Base-by-base conservation (phyloP, 2,329 filamentous ascomycete species). In the Hymenoscyphus fraxineus region DNA sequence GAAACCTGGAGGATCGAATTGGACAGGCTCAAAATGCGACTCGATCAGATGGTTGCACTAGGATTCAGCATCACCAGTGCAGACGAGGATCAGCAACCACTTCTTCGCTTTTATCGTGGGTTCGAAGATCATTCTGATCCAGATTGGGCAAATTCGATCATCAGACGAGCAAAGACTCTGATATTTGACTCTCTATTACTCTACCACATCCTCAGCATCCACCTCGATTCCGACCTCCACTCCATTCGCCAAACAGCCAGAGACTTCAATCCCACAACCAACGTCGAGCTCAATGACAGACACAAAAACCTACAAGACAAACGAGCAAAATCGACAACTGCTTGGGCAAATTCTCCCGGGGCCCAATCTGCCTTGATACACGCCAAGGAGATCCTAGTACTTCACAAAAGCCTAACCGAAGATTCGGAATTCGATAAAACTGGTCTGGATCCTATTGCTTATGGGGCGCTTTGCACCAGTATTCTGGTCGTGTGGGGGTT, bases 401-500 rank as follows among this genome's bases (percentile, higher is more conserved):
- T 62, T 2, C 67, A 73, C 47, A 67, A 66, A 58, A 19, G 27
- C 44, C 58, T 64, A 7, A 27, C 35, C 7, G 22, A 32, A 40
- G 47, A 55, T 22, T 15, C n/a, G 6, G 44, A 40, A 31, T 51
- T 60, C n/a, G 61, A 65, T 16, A 57, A 64, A 2, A 55, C 64
- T 38, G 6, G 64, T 3, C 35, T 74, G 6, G 76, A 80, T 22
- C 77, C 78, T 0, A 69, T 79, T 12, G 68, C 73, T 0, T 75
- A 77, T 41, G 71, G 78, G 0, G 71, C 77, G 1, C 63, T 77
- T 0, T 73, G 74, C 0, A 73, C 72, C 0, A 73, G 73, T 2
- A 75, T 76, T 0, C 63, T 77, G 2, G 71, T 79, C 1, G 67
- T 78, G 0, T 79, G 77, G 77, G 71, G 74, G 0, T 79, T 77